Evolutionary conservation across 805 yeast genomes (phyloP).

Genomic region (Ogataea saltuana): DNA sequence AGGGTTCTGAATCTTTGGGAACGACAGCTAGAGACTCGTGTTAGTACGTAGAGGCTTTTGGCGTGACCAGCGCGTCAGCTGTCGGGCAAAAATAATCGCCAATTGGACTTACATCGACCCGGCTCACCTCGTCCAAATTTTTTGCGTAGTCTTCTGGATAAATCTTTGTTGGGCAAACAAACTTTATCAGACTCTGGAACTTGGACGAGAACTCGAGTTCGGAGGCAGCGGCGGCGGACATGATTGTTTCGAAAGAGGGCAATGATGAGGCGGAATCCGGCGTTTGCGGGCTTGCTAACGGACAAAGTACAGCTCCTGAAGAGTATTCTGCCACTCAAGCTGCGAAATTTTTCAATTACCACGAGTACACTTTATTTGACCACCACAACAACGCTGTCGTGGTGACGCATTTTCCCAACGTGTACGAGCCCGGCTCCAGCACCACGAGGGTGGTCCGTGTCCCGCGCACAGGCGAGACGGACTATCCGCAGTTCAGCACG

Average conservation of each 20-base stretch:
- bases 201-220: conserved; percentile 51
- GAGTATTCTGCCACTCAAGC: background rate
- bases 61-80: background rate
- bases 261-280: too few species aligned
- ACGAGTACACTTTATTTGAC: conserved; percentile 45
- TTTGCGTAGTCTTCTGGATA: conserved; percentile 14
- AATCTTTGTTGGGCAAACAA: conserved; percentile 39
- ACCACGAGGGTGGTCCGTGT: conserved; percentile 68
- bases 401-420: conserved; percentile 68
- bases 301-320: background rate
- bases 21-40: conserved; percentile 14
- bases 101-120: conserved; percentile 17
- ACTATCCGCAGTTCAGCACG: conserved; percentile 56
- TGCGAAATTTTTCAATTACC: conserved; percentile 61
- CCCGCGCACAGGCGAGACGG: conserved; percentile 50
- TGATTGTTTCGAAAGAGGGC: conserved; percentile 2
- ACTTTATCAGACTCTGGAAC: conserved; percentile 48
- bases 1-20: conserved; percentile 26
- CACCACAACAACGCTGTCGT: conserved; percentile 41
- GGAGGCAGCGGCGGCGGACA: conserved; percentile 23
- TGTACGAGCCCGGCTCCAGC: conserved; percentile 37
- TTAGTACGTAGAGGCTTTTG: conserved; percentile 6
- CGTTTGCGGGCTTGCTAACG: too few species aligned
- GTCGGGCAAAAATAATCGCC: background rate
- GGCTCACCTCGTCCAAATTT: conserved; percentile 11